A percentile compares a stretch with the other conserved stretches of the same genome.
These are phyloP conservation scores for Colletotrichum caudatum DNA, from an alignment of 2,329 filamentous ascomycete species.

Conservation along the genomic window DNA sequence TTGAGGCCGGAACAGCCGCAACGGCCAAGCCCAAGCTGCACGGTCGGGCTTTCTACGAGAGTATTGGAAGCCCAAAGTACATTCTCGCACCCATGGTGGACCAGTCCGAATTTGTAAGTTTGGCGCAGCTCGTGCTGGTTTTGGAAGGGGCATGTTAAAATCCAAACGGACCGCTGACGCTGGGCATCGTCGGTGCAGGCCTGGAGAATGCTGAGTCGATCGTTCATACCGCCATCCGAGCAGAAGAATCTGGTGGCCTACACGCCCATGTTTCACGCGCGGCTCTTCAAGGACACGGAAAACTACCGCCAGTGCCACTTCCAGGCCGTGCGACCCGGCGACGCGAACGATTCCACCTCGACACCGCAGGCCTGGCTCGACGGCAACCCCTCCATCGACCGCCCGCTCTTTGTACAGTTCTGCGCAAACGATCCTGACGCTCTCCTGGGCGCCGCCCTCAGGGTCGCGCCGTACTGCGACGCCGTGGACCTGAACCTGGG, in stretches of 20 bases:
- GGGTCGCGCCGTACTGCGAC: conserved; percentile 89
- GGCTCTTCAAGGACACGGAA: conserved; percentile 81
- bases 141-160: not conserved
- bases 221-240: conserved; percentile 79
- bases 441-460: conserved; percentile 80
- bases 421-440: conserved; percentile 90
- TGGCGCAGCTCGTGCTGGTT: conserved; percentile 11
- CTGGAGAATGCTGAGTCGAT: conserved; percentile 96
- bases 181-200: conserved; percentile 66
- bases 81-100: conserved; percentile 98
- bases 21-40: conserved; percentile 69
- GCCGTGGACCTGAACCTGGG: conserved; percentile 96
- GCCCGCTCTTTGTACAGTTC: conserved; percentile 95
- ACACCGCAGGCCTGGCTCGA: conserved; percentile 73
- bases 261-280: conserved; percentile 95
- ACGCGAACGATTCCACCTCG: conserved; percentile 42
- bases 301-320: conserved; percentile 86
- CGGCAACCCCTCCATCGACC: conserved; percentile 85
- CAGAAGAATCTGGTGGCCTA: conserved; percentile 82
- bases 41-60: conserved; percentile 93
- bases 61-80: conserved; percentile 89
- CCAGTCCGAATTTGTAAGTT: conserved; percentile 92
- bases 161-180: conserved; percentile 10
- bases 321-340: conserved; percentile 67
- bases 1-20: conserved; percentile 23